Evolutionary conservation across 148 eudicot species (phyloP).

Genomic region (Camellia japonica): DNA sequence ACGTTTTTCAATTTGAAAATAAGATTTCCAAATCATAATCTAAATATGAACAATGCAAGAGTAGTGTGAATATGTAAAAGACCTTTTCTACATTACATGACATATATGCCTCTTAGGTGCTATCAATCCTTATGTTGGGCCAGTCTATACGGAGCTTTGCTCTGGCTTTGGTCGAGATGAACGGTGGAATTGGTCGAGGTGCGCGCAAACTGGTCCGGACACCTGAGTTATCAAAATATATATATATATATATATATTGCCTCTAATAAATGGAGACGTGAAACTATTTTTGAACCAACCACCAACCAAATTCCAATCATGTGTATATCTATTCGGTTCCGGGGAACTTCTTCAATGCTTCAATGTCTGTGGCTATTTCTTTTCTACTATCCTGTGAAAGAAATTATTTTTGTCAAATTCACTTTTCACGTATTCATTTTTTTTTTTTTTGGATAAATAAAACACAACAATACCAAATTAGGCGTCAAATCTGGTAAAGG

Average conservation of each 20-base stretch:
- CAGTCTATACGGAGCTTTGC: no score
- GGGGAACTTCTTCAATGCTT: conserved; percentile 61
- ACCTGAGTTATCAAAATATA: no score
- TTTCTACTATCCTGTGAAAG: conserved; percentile 56
- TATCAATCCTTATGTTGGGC: no score
- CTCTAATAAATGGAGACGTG: conserved; percentile 17
- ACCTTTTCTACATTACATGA: conserved; percentile 21
- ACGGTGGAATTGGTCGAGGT: no score
- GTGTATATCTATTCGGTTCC: conserved; percentile 45
- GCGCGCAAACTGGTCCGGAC: no score
- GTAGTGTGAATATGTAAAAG: conserved; percentile 4
- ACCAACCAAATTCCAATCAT: not conserved
- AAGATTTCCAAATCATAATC: conserved; percentile 24
- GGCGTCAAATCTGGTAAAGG: no score
- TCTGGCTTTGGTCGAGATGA: no score
- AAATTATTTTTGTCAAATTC: not conserved
- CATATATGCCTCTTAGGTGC: not conserved
- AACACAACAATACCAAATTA: not conserved
- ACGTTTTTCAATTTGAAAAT: not conserved
- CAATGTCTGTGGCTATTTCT: conserved; percentile 64
- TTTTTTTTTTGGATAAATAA: not conserved
- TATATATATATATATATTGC: not conserved
- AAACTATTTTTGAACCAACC: not conserved
- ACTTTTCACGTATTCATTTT: no score
- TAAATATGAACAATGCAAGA: not conserved